Evolutionary conservation across 2,329 filamentous ascomycete species (phyloP).

Genomic region (Pseudodiploospora longispora): DNA sequence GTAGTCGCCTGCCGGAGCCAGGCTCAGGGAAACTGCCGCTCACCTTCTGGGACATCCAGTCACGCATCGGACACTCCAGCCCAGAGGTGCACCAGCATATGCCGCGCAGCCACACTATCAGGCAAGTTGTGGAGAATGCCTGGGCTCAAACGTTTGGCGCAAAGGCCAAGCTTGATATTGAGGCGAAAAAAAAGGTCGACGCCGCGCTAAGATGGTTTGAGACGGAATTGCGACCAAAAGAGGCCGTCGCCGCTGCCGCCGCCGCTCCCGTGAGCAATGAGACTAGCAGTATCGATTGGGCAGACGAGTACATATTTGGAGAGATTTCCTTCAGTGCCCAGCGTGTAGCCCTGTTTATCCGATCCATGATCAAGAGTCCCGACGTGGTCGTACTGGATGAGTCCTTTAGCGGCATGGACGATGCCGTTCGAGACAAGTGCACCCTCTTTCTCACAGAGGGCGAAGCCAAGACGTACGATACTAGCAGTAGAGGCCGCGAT

Average conservation of each 20-base stretch:
- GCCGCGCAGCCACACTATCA: slow-evolving; percentile 65
- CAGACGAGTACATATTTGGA: slow-evolving; percentile 59
- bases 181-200: slow-evolving; percentile 54
- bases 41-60: slow-evolving; percentile 87
- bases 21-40: slow-evolving; percentile 61
- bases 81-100: slow-evolving; percentile 94
- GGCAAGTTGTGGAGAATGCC: slow-evolving; percentile 71
- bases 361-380: slow-evolving; percentile 70
- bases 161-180: slow-evolving; percentile 53
- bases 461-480: slow-evolving; percentile 35
- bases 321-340: slow-evolving; percentile 74
- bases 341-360: slow-evolving; percentile 75
- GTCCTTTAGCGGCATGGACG: slow-evolving; percentile 80
- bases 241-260: slow-evolving; percentile 17
- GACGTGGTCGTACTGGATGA: slow-evolving; percentile 83
- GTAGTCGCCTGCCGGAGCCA: slow-evolving; percentile 66
- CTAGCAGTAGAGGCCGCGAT: slow-evolving; percentile 9
- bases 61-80: slow-evolving; percentile 83
- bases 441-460: slow-evolving; percentile 68
- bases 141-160: slow-evolving; percentile 84
- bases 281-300: slow-evolving; percentile 46
- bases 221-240: slow-evolving; percentile 59
- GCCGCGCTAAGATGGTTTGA: slow-evolving; percentile 70
- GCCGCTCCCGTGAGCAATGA: slow-evolving; percentile 14
- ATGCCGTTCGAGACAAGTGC: slow-evolving; percentile 76